Percentiles rank a stretch among this genome's conserved stretches.
Evolutionary conservation across 441 rosid species (phyloP).

Genomic region (Erysimum cheiri): DNA sequence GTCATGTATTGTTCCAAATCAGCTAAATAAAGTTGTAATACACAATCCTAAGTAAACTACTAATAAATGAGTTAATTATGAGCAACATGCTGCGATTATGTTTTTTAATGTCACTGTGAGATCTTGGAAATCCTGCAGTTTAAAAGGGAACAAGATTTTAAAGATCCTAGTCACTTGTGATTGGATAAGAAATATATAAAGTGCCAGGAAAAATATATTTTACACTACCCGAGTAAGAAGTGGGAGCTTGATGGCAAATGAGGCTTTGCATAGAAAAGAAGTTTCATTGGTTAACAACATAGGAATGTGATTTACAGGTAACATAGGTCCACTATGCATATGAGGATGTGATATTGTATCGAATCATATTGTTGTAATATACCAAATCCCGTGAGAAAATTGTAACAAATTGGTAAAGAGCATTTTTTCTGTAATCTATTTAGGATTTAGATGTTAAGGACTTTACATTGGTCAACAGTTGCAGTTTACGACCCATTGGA

Average conservation of each 20-base stretch:
- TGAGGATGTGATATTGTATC: conserved; percentile 15
- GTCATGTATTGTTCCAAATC: not conserved
- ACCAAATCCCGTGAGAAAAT: not conserved
- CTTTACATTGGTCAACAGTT: conserved; percentile 9
- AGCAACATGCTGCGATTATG: not conserved
- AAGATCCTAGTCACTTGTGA: conserved; percentile 25
- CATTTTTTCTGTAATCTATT: not conserved
- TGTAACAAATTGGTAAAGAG: not conserved
- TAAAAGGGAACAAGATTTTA: conserved; percentile 20
- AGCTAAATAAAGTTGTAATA: not conserved
- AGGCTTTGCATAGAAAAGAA: conserved; percentile 8
- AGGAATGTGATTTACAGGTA: conserved; percentile 29
- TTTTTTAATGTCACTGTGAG: not conserved
- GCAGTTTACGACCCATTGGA: not conserved
- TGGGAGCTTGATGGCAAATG: not conserved
- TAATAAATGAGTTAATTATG: not conserved
- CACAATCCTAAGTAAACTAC: conserved; percentile 2
- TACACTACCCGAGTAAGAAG: not conserved
- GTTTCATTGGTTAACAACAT: conserved; percentile 10
- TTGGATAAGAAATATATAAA: conserved; percentile 19
- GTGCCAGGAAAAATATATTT: not conserved
- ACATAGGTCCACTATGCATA: not conserved
- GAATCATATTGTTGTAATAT: conserved; percentile 1
- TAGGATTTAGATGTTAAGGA: not conserved
- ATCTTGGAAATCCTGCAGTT: not conserved